phyloP scores from a whole-genome alignment of 225 moss, liverwort and hornwort genomes.

The Lunularia cruciata region DNA sequence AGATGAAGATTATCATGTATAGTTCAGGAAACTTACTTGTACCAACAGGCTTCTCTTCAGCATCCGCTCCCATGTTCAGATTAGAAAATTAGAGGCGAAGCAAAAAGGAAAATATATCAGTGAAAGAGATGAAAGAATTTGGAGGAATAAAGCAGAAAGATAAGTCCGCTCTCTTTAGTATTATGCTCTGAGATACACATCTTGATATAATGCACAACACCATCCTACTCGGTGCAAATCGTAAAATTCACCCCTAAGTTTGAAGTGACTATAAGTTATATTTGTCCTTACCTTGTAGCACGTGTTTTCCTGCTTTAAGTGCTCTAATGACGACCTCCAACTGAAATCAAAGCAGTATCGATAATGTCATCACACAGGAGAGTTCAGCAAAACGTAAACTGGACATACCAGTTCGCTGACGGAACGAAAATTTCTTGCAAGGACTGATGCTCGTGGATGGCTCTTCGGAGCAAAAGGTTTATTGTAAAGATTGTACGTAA shows the following conservation, averaged over 20 bases:
- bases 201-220: background rate
- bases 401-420: too few species aligned
- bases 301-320: conserved; percentile 82
- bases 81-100: conserved; percentile 27
- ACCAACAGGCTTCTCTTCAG: conserved; percentile 91
- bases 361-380: too few species aligned
- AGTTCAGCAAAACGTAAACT: too few species aligned
- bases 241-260: background rate
- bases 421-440: too few species aligned
- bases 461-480: too few species aligned
- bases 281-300: conserved; percentile 72
- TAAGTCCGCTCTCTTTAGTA: background rate
- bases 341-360: too few species aligned
- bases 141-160: background rate
- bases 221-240: background rate
- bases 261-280: too few species aligned
- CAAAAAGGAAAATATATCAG: conserved; percentile 14
- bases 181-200: background rate
- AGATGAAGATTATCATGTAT: too few species aligned
- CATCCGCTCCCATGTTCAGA: conserved; percentile 28
- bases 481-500: too few species aligned
- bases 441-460: too few species aligned
- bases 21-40: conserved; percentile 62
- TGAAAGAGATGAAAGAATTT: background rate
- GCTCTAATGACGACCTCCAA: conserved; percentile 72